Evolutionary conservation across 306 rosid species (phyloP), one percentile per base, ranked within the genome.

Genomic region (Quillaja saponaria): DNA sequence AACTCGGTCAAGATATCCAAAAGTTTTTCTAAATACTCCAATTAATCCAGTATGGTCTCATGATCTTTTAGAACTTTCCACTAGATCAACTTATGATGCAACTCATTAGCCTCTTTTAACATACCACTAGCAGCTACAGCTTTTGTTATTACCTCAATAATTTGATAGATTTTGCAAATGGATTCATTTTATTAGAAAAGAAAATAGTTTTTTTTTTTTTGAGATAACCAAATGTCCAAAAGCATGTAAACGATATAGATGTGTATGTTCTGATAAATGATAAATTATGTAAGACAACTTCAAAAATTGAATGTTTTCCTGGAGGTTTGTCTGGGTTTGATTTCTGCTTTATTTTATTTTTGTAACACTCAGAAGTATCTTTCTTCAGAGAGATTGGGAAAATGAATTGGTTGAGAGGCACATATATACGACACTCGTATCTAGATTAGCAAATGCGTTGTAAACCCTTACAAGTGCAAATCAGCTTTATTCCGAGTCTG

Each of bases 371-470:
- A 1, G 31, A 4, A 25, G 31, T 25, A 2, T 25, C 31, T 52
- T 68, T 76, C 56, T 55, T 61, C 48, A 0, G 88, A 92, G 98
- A 86, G 77, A 76, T 61, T 86, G 76, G 90, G 84, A 21, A n/a
- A 79, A 77, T 54, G 95, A 88, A 71, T 80, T 88, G 80, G 84
- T 92, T 45, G 95, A 82, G 71, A 76, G 84, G 71, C 90, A 86
- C 72, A 40, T 84, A 40, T 71, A 82, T 76, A 86, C 86, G 58
- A 67, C 75, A 17, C 82, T 91, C 68, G 88, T 44, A 58, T 74
- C 88, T 17, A 82, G 98, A 73, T 72, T 88, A 66, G 81, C 75
- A 52, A 81, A 83, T 64, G 98, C 98, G 5, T 76, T 92, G 68
- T 89, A 86, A 37, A 17, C 78, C 47, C 86, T 92, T 7, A 88